Evolutionary conservation across 2,329 filamentous ascomycete species (phyloP).

Genomic region (Pseudogymnoascus sp.): DNA sequence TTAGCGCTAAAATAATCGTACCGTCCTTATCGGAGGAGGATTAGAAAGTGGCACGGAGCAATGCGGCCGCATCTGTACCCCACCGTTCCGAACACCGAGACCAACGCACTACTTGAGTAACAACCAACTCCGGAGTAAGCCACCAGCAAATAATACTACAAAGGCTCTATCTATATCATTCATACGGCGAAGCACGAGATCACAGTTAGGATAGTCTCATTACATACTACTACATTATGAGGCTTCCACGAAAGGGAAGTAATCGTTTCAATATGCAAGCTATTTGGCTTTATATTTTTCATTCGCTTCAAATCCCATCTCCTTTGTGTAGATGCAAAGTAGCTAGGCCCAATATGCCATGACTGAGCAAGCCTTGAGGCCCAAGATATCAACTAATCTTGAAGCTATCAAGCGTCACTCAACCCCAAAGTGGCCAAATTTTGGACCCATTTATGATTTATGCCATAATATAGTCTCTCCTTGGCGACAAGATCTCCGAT

Average conservation of each 20-base stretch:
- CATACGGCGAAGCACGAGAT: neutral
- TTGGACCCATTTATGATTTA: neutral
- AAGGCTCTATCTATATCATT: neutral
- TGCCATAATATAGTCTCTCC: neutral
- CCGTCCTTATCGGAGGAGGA: conserved; percentile 6
- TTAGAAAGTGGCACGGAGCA: neutral
- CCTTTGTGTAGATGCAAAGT: neutral
- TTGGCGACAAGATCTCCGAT: neutral
- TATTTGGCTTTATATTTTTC: neutral
- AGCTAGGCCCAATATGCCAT: neutral
- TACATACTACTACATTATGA: neutral
- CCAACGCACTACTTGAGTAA: neutral
- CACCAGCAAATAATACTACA: neutral
- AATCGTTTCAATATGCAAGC: neutral
- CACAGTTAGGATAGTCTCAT: neutral
- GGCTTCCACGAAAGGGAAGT: neutral
- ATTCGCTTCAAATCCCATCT: neutral
- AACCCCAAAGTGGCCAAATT: neutral
- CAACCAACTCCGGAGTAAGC: neutral
- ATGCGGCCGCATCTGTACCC: conserved; percentile 3
- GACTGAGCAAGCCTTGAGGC: neutral
- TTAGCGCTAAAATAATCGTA: conserved; percentile 12
- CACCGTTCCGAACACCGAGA: neutral
- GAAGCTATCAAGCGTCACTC: neutral
- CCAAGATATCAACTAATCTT: neutral